A percentile compares a stretch with the other conserved stretches of the same genome.
Conservation (phyloP, 768 basidiomycete genomes). For the Tricholoma flavovirens region DNA sequence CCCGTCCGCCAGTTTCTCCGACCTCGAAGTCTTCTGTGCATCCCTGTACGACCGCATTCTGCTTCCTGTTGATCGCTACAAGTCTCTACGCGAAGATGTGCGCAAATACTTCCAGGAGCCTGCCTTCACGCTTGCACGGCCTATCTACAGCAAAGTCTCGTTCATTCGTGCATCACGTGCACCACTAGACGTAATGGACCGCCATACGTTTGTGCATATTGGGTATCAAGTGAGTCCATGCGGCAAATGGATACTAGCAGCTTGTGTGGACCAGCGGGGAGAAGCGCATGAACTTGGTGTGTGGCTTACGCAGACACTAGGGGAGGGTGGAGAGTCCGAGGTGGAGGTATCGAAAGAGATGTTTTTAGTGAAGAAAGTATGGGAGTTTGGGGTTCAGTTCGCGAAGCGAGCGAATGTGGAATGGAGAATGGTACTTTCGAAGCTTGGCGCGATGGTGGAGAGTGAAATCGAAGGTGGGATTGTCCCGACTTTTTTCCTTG, state of each 20-base stretch:
- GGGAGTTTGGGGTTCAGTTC: slow-evolving; percentile 62
- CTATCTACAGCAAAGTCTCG: slow-evolving; percentile 31
- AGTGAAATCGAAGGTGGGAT: slow-evolving; percentile 58
- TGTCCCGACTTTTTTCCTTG: slow-evolving; percentile 18
- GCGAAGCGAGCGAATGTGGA: slow-evolving; percentile 65
- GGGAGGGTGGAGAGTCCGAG: slow-evolving; percentile 22
- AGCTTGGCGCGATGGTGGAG: slow-evolving; percentile 53
- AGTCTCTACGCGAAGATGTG: slow-evolving; percentile 44
- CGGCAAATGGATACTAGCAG: slow-evolving; percentile 73
- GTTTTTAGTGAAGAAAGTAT: slow-evolving; percentile 54
- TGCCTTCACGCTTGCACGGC: slow-evolving; percentile 56
- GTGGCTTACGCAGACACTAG: slow-evolving; percentile 52
- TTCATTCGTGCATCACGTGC: slow-evolving; percentile 31
- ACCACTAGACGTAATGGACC: slow-evolving; percentile 39
- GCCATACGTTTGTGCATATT: slow-evolving; percentile 61
- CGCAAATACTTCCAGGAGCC: slow-evolving; percentile 59
- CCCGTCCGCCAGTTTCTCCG: slow-evolving; percentile 33
- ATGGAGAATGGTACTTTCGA: slow-evolving; percentile 74
- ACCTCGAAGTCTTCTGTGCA: slow-evolving; percentile 47
- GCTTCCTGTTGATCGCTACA: slow-evolving; percentile 51
- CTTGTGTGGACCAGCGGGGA: slow-evolving; percentile 72
- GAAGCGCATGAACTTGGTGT: slow-evolving; percentile 66
- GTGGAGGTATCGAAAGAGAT: slow-evolving; percentile 34
- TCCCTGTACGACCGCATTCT: slow-evolving; percentile 71
- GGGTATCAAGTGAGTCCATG: slow-evolving; percentile 64